phyloP scores from a whole-genome alignment of 2,329 filamentous ascomycete species.

The Ampelomyces quisqualis region DNA sequence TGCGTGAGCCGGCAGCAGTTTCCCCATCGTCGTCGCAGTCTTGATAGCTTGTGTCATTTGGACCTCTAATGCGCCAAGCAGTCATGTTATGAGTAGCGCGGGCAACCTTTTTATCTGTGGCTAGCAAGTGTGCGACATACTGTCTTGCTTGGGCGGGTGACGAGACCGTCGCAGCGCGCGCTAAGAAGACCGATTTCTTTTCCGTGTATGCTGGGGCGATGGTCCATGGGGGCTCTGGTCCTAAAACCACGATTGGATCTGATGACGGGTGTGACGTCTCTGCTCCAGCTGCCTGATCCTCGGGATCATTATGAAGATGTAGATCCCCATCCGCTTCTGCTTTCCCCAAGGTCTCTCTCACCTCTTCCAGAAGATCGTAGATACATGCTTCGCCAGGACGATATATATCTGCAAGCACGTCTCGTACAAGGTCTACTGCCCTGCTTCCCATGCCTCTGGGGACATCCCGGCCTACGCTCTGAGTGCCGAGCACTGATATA shows the following conservation, averaged over 20 bases:
- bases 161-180: slow-evolving; percentile 68
- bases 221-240: slow-evolving; percentile 64
- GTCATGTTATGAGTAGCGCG: slow-evolving; percentile 92
- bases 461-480: slow-evolving; percentile 69
- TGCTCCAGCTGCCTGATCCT: slow-evolving; percentile 9
- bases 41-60: slow-evolving; percentile 64
- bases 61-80: slow-evolving; percentile 78
- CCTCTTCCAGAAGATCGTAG: slow-evolving; percentile 82
- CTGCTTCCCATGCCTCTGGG: slow-evolving; percentile 70
- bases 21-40: slow-evolving; percentile 97
- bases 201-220: slow-evolving; percentile 73
- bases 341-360: slow-evolving; percentile 54
- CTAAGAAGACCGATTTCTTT: slow-evolving; percentile 85
- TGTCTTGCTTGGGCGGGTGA: slow-evolving; percentile 69
- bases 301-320: slow-evolving; percentile 24
- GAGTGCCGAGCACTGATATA: slow-evolving; percentile 73
- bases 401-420: slow-evolving; percentile 68
- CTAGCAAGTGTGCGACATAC: slow-evolving; percentile 73
- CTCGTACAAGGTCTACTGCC: slow-evolving; percentile 67
- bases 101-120: slow-evolving; percentile 81
- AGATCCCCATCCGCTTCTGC: slow-evolving; percentile 33
- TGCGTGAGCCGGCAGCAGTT: slow-evolving; percentile 79
- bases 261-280: slow-evolving; percentile 3
- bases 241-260: slow-evolving; percentile 24
- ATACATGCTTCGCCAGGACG: slow-evolving; percentile 76